Percentiles rank a stretch among this genome's conserved stretches.
These are phyloP conservation scores for Pseudoneurospora amorphoporcata DNA, from an alignment of 495 filamentous ascomycete genomes.

Conservation along the genomic window DNA sequence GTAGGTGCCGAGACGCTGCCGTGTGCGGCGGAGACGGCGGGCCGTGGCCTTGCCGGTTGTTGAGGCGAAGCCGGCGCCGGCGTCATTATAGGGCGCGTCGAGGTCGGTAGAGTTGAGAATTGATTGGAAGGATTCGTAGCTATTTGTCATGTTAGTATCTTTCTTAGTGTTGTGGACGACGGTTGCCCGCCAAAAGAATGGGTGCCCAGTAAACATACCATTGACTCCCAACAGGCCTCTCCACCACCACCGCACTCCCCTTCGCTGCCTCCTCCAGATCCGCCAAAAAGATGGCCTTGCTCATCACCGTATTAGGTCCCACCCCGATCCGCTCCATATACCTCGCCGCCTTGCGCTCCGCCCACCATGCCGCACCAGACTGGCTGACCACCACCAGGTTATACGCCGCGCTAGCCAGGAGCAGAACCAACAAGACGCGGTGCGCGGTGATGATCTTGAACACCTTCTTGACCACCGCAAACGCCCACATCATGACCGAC, in stretches of 20 bases:
- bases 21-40: constrained; percentile 59
- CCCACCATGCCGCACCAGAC: constrained; percentile 67
- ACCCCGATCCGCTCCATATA: constrained; percentile 79
- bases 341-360: constrained; percentile 63
- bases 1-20: constrained; percentile 72
- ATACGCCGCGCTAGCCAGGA: constrained; percentile 53
- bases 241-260: constrained; percentile 17
- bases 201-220: constrained; percentile 21
- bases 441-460: constrained; percentile 67
- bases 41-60: constrained; percentile 48
- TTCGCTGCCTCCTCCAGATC: constrained; percentile 65
- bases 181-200: background rate
- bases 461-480: constrained; percentile 48
- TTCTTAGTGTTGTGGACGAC: background rate
- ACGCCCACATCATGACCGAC: constrained; percentile 63
- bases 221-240: constrained; percentile 26
- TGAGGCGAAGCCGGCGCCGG: constrained; percentile 30
- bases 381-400: constrained; percentile 65
- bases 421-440: constrained; percentile 56
- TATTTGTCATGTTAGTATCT: constrained; percentile 6
- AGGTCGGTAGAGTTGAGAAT: constrained; percentile 44
- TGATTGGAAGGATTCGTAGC: constrained; percentile 44
- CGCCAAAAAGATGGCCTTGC: constrained; percentile 68
- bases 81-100: constrained; percentile 38
- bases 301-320: constrained; percentile 67